Percentiles rank a stretch among this genome's conserved stretches.
Evolutionary conservation across 306 rosid genomes (phyloP).

Genomic region (Cucurbita maxima): DNA sequence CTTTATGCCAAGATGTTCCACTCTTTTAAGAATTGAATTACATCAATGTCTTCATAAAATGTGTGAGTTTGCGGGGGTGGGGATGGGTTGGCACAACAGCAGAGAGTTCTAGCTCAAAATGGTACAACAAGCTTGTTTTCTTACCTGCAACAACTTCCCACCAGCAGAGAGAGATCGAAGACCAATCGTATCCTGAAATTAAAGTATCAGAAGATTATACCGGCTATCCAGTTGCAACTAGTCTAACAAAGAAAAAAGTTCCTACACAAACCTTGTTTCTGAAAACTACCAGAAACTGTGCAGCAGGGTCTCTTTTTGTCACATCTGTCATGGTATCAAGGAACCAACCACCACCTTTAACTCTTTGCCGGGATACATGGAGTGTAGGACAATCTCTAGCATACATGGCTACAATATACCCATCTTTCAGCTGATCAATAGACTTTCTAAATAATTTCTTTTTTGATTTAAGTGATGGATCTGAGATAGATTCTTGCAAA

Average conservation of each 20-base stretch:
- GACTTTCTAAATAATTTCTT: slow-evolving; percentile 55
- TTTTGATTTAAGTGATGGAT: slow-evolving; percentile 36
- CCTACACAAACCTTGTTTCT: slow-evolving; percentile 68
- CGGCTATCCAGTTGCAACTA: slow-evolving; percentile 19
- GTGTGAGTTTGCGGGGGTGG: neutral
- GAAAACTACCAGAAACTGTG: slow-evolving; percentile 66
- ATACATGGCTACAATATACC: slow-evolving; percentile 63
- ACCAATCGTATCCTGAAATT: slow-evolving; percentile 77
- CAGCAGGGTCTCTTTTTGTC: slow-evolving; percentile 93
- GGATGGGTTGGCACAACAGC: neutral
- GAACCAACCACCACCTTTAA: slow-evolving; percentile 93
- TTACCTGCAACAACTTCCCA: slow-evolving; percentile 92
- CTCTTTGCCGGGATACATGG: slow-evolving; percentile 82
- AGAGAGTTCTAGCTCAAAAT: neutral
- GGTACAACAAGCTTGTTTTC: neutral
- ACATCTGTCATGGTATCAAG: slow-evolving; percentile 65
- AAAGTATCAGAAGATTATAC: slow-evolving; percentile 12
- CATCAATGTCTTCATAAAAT: neutral
- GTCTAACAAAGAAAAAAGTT: slow-evolving; percentile 7
- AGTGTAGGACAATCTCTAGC: slow-evolving; percentile 55
- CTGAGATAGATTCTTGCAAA: slow-evolving; percentile 46
- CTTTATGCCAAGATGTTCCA: neutral
- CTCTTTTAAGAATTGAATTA: neutral
- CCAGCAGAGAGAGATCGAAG: slow-evolving; percentile 93
- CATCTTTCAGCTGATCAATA: slow-evolving; percentile 67